Evolutionary conservation across 805 yeast species (phyloP).

Genomic region (Metschnikowia santaceciliae): DNA sequence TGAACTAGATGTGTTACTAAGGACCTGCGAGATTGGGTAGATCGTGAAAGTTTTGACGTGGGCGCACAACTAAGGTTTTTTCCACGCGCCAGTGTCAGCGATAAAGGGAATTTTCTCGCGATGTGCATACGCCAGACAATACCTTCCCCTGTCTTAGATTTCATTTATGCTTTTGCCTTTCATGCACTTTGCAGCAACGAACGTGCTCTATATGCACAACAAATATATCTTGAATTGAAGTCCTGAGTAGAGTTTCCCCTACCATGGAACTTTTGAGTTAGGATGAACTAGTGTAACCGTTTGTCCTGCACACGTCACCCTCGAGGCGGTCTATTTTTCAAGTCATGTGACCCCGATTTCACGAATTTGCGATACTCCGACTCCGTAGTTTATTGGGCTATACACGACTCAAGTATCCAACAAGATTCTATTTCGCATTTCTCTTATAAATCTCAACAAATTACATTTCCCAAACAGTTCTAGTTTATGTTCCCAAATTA

Average conservation of each 20-base stretch:
- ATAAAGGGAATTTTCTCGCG: background rate
- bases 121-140: background rate
- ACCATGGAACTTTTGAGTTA: too few relatives aligned
- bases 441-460: too few relatives aligned
- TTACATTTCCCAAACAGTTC: too few relatives aligned
- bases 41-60: constrained; percentile 2
- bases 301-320: too few relatives aligned
- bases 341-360: background rate
- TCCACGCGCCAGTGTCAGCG: constrained; percentile 1
- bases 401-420: background rate
- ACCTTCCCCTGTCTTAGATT: background rate
- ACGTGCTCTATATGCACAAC: background rate
- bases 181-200: background rate
- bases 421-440: background rate
- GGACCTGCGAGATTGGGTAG: background rate
- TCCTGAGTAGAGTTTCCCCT: too few relatives aligned
- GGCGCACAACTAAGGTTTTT: constrained; percentile 1
- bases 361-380: too few relatives aligned
- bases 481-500: too few relatives aligned
- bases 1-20: background rate
- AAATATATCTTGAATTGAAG: too few relatives aligned
- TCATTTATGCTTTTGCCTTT: background rate
- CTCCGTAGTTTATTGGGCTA: too few relatives aligned
- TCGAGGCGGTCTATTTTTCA: background rate
- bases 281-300: too few relatives aligned